Conservation (phyloP, 371 early-diverging fungal species). For the Mortierella sp. region DNA sequence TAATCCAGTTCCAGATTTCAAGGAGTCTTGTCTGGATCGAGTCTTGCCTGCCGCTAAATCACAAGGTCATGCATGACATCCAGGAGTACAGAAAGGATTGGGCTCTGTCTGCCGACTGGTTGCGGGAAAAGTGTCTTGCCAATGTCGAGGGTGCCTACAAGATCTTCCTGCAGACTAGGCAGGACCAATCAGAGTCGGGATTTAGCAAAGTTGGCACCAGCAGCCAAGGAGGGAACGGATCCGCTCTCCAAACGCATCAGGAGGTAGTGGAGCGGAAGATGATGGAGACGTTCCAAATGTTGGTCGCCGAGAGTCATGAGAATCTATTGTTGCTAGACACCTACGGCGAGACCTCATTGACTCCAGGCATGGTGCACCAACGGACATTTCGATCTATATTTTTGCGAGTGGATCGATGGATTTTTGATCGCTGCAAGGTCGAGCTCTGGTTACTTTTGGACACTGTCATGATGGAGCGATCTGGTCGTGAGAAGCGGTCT, state of each 20-base stretch:
- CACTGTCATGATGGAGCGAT: constrained; percentile 62
- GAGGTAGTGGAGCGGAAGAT: constrained; percentile 54
- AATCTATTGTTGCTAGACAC: constrained; percentile 43
- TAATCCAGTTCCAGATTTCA: constrained; percentile 51
- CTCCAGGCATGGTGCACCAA: constrained; percentile 43
- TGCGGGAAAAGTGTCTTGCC: constrained; percentile 49
- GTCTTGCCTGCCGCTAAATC: constrained; percentile 52
- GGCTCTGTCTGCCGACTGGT: constrained; percentile 53
- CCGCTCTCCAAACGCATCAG: constrained; percentile 16
- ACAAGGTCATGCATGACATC: constrained; percentile 52
- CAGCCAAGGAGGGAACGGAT: not conserved
- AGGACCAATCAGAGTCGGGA: constrained; percentile 19
- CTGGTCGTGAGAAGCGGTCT: constrained; percentile 22
- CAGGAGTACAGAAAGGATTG: constrained; percentile 59
- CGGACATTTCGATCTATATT: constrained; percentile 66
- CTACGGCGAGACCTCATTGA: constrained; percentile 34
- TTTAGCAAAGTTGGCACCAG: not conserved
- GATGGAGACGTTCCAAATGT: constrained; percentile 58
- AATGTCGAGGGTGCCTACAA: constrained; percentile 55
- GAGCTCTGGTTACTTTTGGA: constrained; percentile 71
- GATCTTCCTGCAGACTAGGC: constrained; percentile 49
- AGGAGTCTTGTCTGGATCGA: constrained; percentile 54
- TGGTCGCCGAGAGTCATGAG: constrained; percentile 53
- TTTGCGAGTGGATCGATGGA: constrained; percentile 71
- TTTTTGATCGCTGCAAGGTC: constrained; percentile 72